A percentile compares a stretch with the other conserved stretches of the same genome.
Evolutionary conservation across 345 rosid genomes (phyloP).

Genomic region (Murraya paniculata): DNA sequence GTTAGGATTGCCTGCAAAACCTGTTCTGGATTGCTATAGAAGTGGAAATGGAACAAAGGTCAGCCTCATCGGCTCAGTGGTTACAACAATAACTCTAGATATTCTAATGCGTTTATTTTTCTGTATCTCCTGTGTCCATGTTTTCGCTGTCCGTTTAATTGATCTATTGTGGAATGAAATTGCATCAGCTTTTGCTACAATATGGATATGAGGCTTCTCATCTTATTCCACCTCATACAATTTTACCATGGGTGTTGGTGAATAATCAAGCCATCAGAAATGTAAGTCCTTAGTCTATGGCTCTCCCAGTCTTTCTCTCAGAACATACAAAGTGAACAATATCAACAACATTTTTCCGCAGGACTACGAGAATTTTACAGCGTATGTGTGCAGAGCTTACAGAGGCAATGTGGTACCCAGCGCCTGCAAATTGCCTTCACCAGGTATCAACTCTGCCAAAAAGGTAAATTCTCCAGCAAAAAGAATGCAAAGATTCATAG

Average conservation of each 20-base stretch:
- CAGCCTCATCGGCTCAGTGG: not conserved
- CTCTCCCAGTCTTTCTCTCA: not conserved
- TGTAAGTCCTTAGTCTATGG: constrained; percentile 15
- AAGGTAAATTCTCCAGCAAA: constrained; percentile 3
- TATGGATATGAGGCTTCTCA: constrained; percentile 30
- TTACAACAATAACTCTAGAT: not conserved
- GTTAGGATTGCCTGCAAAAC: constrained; percentile 25
- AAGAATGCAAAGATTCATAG: not conserved
- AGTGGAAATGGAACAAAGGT: constrained; percentile 36
- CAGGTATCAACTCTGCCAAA: not conserved
- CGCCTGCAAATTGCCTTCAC: constrained; percentile 21
- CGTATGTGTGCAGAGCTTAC: constrained; percentile 36
- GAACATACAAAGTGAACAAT: not conserved
- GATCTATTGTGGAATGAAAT: not conserved
- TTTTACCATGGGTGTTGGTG: constrained; percentile 43
- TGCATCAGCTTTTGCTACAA: constrained; percentile 28
- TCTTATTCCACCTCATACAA: constrained; percentile 33
- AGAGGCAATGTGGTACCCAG: constrained; percentile 27
- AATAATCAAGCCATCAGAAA: constrained; percentile 27
- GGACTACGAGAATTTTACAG: constrained; percentile 34
- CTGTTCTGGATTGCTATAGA: constrained; percentile 24
- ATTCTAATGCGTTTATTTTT: not conserved
- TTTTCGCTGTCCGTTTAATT: not conserved
- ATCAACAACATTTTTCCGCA: constrained; percentile 12
- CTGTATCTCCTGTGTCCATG: not conserved